A percentile compares a stretch with the other conserved stretches of the same genome.
phyloP scores from a whole-genome alignment of 1,139 yeast genomes.

The Meyerozyma guilliermondii region DNA sequence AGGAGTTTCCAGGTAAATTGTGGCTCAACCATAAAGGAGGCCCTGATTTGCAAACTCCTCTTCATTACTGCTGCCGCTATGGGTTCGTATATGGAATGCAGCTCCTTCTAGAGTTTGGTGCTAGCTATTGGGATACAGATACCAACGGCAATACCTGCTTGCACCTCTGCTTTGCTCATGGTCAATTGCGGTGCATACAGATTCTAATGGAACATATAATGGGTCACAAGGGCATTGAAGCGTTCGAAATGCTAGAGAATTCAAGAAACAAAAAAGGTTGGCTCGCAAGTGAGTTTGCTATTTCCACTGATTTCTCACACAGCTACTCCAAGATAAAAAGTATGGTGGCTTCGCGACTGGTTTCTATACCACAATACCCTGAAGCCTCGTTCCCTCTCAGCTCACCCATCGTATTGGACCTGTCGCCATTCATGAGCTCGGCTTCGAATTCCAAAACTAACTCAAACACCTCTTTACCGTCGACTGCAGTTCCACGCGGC shows the following conservation, averaged over 20 bases:
- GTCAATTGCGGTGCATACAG: conserved; percentile 60
- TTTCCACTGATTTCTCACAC: conserved; percentile 7
- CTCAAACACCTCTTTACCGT: background rate
- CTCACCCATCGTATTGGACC: background rate
- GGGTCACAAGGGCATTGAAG: conserved; percentile 9
- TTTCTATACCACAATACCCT: no score
- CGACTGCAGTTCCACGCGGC: background rate
- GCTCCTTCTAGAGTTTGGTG: conserved; percentile 74
- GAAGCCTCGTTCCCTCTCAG: background rate
- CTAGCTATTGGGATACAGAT: conserved; percentile 60
- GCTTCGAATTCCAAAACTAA: background rate
- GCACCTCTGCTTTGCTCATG: conserved; percentile 78
- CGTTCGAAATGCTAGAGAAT: conserved; percentile 43
- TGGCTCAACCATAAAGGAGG: conserved; percentile 55
- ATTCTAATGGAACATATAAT: conserved; percentile 42
- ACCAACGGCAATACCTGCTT: conserved; percentile 68
- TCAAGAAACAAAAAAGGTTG: conserved; percentile 58
- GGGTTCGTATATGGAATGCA: conserved; percentile 71
- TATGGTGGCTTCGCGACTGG: background rate
- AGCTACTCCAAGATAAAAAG: conserved; percentile 1
- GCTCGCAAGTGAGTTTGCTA: conserved; percentile 59
- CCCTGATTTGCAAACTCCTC: conserved; percentile 54
- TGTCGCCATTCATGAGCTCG: background rate
- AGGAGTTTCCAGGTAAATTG: conserved; percentile 66
- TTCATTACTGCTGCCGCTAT: conserved; percentile 65